Evolutionary conservation across 345 rosid species (phyloP).

Genomic region (Reutealis trisperma): DNA sequence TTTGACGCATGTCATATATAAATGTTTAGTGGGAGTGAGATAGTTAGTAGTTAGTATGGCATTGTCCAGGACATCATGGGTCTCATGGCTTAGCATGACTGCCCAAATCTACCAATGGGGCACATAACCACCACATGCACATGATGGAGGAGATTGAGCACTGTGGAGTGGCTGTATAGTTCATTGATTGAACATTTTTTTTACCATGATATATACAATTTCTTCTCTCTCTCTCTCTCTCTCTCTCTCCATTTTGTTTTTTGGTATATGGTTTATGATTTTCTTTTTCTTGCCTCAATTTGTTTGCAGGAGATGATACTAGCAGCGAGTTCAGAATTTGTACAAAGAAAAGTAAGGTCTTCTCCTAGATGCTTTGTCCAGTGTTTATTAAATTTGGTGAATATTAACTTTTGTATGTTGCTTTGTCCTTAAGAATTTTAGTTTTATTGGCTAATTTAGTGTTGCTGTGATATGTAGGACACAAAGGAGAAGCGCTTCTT

Average conservation of each 20-base stretch:
- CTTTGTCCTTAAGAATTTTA: conserved; percentile 6
- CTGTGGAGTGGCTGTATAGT: not conserved
- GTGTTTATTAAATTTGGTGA: conserved; percentile 14
- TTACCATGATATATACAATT: not conserved
- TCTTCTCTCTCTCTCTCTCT: not conserved
- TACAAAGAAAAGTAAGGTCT: conserved; percentile 54
- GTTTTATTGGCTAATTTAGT: conserved; percentile 1
- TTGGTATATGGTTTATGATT: not conserved
- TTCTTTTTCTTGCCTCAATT: not conserved
- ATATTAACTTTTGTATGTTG: conserved; percentile 11
- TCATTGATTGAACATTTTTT: not conserved
- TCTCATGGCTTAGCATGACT: not conserved
- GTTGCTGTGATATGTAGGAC: conserved; percentile 39
- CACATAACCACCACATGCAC: not conserved
- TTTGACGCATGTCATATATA: too few relatives aligned
- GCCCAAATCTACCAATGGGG: not conserved
- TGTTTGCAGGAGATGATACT: conserved; percentile 82
- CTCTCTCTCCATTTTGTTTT: not conserved
- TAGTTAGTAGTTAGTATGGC: not conserved
- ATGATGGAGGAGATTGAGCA: not conserved
- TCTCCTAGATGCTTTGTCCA: conserved; percentile 4
- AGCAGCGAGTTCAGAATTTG: conserved; percentile 72
- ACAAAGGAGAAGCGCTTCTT: conserved; percentile 67
- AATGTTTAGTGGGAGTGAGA: too few relatives aligned
- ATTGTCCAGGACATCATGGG: not conserved